phyloP scores from a whole-genome alignment of 768 basidiomycete genomes.

The Suillus brevipes region DNA sequence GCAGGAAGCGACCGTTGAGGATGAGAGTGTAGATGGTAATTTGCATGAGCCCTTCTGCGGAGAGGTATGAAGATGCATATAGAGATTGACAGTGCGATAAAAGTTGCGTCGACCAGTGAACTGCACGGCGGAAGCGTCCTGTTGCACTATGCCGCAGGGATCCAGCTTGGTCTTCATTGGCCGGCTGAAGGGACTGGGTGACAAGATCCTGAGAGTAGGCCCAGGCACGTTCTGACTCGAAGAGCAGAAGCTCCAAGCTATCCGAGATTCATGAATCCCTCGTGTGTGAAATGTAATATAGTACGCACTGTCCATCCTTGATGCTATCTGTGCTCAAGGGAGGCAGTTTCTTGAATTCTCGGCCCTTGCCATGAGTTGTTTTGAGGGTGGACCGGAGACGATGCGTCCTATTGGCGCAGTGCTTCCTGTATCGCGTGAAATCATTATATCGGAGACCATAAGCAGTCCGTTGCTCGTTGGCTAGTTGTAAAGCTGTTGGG shows the following conservation, averaged over 20 bases:
- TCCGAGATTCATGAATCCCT: neutral
- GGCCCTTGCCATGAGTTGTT: constrained; percentile 85
- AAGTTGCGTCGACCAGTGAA: constrained; percentile 76
- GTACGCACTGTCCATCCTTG: constrained; percentile 83
- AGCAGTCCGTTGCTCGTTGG: constrained; percentile 85
- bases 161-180: constrained; percentile 50
- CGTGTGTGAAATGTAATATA: neutral
- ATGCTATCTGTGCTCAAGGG: constrained; percentile 64
- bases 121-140: constrained; percentile 76
- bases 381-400: constrained; percentile 82
- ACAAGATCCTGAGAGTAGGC: constrained; percentile 82
- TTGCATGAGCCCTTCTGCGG: constrained; percentile 63
- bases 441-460: constrained; percentile 94
- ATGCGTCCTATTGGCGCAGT: constrained; percentile 90
- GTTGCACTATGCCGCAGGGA: constrained; percentile 73
- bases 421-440: constrained; percentile 86
- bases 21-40: constrained; percentile 77
- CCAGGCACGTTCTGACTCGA: constrained; percentile 93
- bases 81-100: constrained; percentile 71
- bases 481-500: constrained; percentile 72
- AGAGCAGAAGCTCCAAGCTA: constrained; percentile 81
- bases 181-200: constrained; percentile 49
- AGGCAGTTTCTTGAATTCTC: constrained; percentile 85
- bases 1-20: constrained; percentile 79
- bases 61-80: constrained; percentile 51